Percentiles rank a stretch among this genome's conserved stretches.
Conservation (phyloP, 2,329 filamentous ascomycete species). For the Bipolaris bicolor region DNA sequence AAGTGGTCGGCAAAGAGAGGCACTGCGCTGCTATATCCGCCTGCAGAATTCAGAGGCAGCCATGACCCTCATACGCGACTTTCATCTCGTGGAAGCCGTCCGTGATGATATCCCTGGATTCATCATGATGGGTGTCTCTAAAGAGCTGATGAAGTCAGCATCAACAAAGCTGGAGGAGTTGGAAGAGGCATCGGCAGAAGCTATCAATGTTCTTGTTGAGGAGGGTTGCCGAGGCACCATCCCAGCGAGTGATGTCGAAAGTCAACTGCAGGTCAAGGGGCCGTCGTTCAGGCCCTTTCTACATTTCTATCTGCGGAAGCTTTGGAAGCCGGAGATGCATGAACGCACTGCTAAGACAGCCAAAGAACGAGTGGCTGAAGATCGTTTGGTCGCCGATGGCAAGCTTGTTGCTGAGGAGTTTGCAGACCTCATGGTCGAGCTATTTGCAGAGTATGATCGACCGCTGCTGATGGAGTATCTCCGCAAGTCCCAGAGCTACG, state of each 20-base stretch:
- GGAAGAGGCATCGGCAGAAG: constrained; percentile 79
- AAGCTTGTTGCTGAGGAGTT: constrained; percentile 80
- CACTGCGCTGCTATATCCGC: constrained; percentile 85
- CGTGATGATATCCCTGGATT: constrained; percentile 89
- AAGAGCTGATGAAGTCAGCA: constrained; percentile 70
- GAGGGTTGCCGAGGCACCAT: constrained; percentile 91
- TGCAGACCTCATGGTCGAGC: constrained; percentile 81
- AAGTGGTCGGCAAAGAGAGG: constrained; percentile 80
- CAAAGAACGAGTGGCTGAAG: constrained; percentile 48
- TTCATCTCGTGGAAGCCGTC: constrained; percentile 87
- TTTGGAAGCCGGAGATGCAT: constrained; percentile 80
- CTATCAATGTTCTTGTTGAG: constrained; percentile 83
- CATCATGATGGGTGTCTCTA: constrained; percentile 82
- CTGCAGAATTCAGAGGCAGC: constrained; percentile 91
- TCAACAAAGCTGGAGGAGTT: constrained; percentile 72
- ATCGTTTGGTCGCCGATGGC: constrained; percentile 61
- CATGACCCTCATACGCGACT: constrained; percentile 83
- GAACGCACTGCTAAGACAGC: constrained; percentile 44
- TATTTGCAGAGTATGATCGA: constrained; percentile 86
- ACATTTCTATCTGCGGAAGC: constrained; percentile 86
- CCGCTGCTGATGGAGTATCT: constrained; percentile 84
- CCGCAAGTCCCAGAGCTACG: constrained; percentile 82
- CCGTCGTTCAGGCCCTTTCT: constrained; percentile 71
- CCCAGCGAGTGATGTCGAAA: constrained; percentile 75
- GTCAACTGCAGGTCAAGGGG: constrained; percentile 67